Base-by-base conservation (phyloP, 2,329 filamentous ascomycete species). In the Neonectria coccinea region DNA sequence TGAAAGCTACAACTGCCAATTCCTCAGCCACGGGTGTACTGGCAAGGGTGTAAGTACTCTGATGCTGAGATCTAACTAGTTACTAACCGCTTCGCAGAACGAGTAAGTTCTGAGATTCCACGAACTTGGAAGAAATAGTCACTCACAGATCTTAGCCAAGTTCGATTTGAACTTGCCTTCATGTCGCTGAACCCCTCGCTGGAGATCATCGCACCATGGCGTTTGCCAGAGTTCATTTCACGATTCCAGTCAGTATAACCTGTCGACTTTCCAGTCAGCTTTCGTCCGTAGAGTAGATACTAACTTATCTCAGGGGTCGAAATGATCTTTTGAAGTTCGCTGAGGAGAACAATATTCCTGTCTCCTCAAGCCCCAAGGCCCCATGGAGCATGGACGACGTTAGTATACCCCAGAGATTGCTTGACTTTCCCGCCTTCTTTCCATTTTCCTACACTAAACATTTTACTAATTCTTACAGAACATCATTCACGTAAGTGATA, bases 191-290 rank as follows among this genome's bases (percentile, higher is more conserved):
- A 91, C 79, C 89, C 88, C 47, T 81, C 80, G 65, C 90, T 92
- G 80, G 88, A 90, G 80, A 86, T 92, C 75, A 90, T 93, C 75
- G 90, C 90, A n/a, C 91, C 91, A 31, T 93, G 91, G 91, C 82
- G 91, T 70, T 79, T 90, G 67, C 89, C 89, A 44, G 84, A 86
- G 74, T 92, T 93, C 82, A 91, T 87, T 82, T 83, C 91, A 68
- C 84, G 86, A 66, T 93, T 92, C 85, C 85, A 80, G 77, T 76
- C 22, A 65, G 75, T 70, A 10, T 20, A 11, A 42, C 5, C 3
- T 11, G n/a, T 20, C 18, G n/a, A 5, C 16, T 42, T n/a, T 55
- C 59, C 59, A 11, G 48, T 36, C 25, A 42, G 39, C 8, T 18
- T 25, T 48, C 27, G 44, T 59, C 56, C 5, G 25, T 50, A 16